Percentiles rank a stretch among this genome's conserved stretches.
phyloP scores from a whole-genome alignment of 2,329 filamentous ascomycete species.

The Magnaporthiopsis rhizophila region DNA sequence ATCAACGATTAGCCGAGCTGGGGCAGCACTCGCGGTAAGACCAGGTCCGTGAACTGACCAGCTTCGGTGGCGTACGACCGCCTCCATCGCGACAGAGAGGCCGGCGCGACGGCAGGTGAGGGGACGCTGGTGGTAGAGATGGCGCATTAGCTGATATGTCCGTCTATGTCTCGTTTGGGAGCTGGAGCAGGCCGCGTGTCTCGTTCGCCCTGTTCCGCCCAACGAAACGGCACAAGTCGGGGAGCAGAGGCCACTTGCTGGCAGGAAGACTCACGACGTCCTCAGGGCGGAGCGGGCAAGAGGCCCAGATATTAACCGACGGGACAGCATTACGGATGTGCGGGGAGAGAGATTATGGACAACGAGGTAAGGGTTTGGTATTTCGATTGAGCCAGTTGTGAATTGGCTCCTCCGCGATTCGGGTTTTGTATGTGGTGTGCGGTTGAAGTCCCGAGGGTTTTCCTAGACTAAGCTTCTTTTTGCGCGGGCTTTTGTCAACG shows the following conservation, averaged over 20 bases:
- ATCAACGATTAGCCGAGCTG: constrained; percentile 26
- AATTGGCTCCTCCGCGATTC: neutral
- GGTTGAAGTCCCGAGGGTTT: neutral
- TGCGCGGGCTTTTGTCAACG: constrained; percentile 1
- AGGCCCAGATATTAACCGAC: constrained; percentile 52
- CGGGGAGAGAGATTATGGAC: neutral
- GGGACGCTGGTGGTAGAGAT: constrained; percentile 28
- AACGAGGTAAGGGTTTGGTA: too few relatives aligned
- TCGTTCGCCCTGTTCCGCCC: neutral
- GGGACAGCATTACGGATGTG: constrained; percentile 46
- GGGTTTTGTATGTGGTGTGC: neutral
- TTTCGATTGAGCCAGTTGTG: neutral
- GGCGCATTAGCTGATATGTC: neutral
- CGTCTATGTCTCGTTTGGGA: neutral
- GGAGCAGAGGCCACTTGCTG: neutral
- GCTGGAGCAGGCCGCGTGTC: neutral
- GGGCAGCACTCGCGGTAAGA: constrained; percentile 2
- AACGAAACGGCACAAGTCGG: too few relatives aligned
- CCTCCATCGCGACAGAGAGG: constrained; percentile 41
- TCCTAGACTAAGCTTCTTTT: neutral
- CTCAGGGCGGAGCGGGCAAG: constrained; percentile 49
- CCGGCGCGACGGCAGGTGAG: constrained; percentile 38
- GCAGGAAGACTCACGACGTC: constrained; percentile 13
- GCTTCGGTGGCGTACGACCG: constrained; percentile 51
- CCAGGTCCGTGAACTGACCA: constrained; percentile 34